These are phyloP conservation scores for Sarocladium brachiariae DNA, from an alignment of 2,329 filamentous ascomycete genomes.

Conservation along the genomic window DNA sequence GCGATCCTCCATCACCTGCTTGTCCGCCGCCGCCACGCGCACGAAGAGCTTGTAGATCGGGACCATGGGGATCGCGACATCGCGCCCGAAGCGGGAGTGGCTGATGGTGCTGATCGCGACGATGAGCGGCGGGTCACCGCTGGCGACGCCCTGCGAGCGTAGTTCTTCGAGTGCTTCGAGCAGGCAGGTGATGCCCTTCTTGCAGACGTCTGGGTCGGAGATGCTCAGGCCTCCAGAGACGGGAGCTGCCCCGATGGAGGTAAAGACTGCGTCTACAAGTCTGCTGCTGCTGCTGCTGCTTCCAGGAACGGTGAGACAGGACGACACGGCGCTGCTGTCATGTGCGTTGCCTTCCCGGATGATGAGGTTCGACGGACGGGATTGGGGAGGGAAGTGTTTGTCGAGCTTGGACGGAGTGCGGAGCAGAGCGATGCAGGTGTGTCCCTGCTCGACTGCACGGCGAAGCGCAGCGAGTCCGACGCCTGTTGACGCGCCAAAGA, in stretches of 20 bases:
- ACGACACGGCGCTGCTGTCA: conserved; percentile 24
- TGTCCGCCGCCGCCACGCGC: conserved; percentile 36
- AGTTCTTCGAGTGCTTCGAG: conserved; percentile 24
- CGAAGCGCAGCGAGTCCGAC: conserved; percentile 31
- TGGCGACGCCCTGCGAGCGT: conserved; percentile 11
- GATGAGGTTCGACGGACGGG: conserved; percentile 24
- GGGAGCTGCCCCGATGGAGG: conserved; percentile 29
- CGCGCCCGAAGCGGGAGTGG: conserved; percentile 27
- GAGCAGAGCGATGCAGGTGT: conserved; percentile 32
- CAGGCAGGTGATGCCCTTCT: conserved; percentile 28
- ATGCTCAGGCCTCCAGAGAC: conserved; percentile 18
- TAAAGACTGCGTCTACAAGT: conserved; percentile 32
- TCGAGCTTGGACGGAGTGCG: conserved; percentile 34
- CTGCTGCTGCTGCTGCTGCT: conserved; percentile 15
- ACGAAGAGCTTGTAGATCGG: conserved; percentile 38
- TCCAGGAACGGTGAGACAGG: conserved; percentile 23
- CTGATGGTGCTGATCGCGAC: conserved; percentile 35
- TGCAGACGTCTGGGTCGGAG: conserved; percentile 34
- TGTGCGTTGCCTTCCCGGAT: conserved; percentile 33
- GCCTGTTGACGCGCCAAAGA: conserved; percentile 38
- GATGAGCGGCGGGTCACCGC: conserved; percentile 28
- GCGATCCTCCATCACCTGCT: conserved; percentile 33
- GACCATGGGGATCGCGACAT: conserved; percentile 34
- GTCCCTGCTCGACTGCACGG: conserved; percentile 27
- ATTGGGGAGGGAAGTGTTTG: conserved; percentile 20